Evolutionary conservation across 2,329 filamentous ascomycete genomes (phyloP).

Genomic region (Talaromyces verruculosus): DNA sequence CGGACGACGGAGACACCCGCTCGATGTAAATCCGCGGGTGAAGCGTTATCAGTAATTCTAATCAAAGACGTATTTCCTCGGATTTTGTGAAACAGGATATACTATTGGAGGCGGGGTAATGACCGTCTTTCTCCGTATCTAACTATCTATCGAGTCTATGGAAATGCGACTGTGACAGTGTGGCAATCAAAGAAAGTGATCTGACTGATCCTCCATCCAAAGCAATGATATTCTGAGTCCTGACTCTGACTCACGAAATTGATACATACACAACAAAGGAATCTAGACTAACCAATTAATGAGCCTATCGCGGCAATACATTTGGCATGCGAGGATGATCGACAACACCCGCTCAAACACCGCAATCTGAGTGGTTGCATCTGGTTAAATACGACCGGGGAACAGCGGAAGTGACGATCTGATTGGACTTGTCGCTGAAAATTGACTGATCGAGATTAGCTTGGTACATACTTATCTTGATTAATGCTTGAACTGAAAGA

Average conservation of each 20-base stretch:
- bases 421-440: background rate
- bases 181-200: background rate
- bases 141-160: background rate
- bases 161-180: slow-evolving; percentile 1
- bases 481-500: background rate
- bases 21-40: background rate
- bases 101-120: slow-evolving; percentile 3
- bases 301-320: background rate
- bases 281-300: background rate
- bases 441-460: slow-evolving; percentile 1
- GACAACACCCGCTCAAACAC: background rate
- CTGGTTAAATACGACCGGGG: background rate
- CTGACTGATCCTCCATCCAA: background rate
- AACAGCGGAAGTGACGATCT: background rate
- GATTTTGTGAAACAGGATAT: background rate
- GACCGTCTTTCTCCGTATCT: background rate
- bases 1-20: background rate
- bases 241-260: background rate
- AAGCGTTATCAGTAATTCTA: background rate
- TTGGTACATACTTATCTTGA: background rate
- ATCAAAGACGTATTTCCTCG: background rate
- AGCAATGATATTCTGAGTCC: background rate
- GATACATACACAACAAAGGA: background rate
- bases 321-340: background rate
- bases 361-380: background rate